A percentile compares a stretch with the other conserved stretches of the same genome.
These are phyloP conservation scores for Brassica cretica DNA, from an alignment of 345 rosid genomes.

Conservation along the genomic window DNA sequence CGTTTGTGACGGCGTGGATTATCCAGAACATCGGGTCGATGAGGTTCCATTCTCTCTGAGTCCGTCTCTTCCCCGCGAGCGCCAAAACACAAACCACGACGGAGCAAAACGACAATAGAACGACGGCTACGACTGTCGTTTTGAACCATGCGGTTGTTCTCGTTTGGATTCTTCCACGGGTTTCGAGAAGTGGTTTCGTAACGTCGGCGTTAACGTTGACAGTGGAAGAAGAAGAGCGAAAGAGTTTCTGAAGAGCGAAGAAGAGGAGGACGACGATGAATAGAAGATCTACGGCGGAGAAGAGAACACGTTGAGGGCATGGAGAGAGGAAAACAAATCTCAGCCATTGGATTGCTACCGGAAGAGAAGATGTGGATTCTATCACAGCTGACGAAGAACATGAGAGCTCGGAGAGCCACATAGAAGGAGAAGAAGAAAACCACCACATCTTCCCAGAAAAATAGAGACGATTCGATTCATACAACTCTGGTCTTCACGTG, in stretches of 20 bases:
- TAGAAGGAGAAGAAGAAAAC: slow-evolving; percentile 43
- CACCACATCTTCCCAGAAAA: slow-evolving; percentile 17
- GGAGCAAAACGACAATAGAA: slow-evolving; percentile 50
- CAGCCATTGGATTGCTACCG: slow-evolving; percentile 61
- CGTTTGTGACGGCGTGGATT: slow-evolving; percentile 71
- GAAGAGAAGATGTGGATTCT: slow-evolving; percentile 40
- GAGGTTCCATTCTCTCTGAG: slow-evolving; percentile 48
- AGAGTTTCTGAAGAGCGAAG: slow-evolving; percentile 56
- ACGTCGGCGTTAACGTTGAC: slow-evolving; percentile 33
- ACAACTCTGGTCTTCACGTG: not conserved
- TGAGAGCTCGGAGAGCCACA: slow-evolving; percentile 61
- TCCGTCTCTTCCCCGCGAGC: slow-evolving; percentile 37
- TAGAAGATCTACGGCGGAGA: slow-evolving; percentile 53
- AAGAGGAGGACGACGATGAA: slow-evolving; percentile 53
- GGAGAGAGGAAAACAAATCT: slow-evolving; percentile 75
- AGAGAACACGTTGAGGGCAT: slow-evolving; percentile 74
- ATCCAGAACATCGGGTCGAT: slow-evolving; percentile 61
- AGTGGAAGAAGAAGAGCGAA: slow-evolving; percentile 21
- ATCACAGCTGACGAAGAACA: slow-evolving; percentile 58
- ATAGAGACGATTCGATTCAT: not conserved
- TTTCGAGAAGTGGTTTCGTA: slow-evolving; percentile 59
- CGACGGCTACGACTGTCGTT: slow-evolving; percentile 46
- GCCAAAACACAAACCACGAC: slow-evolving; percentile 49
- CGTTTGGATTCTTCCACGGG: slow-evolving; percentile 28
- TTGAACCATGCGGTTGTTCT: slow-evolving; percentile 58